A percentile compares a stretch with the other conserved stretches of the same genome.
Conservation (phyloP, 805 yeast species). For the Monosporozyma solicola region DNA sequence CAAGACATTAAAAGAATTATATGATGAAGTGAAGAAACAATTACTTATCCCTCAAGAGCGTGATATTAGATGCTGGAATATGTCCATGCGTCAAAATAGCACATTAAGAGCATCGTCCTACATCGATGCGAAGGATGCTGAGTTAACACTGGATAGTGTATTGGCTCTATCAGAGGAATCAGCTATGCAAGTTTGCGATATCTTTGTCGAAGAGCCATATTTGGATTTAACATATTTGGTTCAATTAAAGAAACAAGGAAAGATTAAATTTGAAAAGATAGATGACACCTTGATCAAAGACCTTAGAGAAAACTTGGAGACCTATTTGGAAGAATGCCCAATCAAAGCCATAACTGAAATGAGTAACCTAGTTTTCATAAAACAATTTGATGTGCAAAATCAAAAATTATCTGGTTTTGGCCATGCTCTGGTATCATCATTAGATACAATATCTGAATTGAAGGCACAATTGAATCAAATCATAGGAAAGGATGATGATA, state of each 20-base stretch:
- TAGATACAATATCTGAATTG: constrained; percentile 39
- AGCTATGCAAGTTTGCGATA: constrained; percentile 37
- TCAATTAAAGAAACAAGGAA: constrained; percentile 10
- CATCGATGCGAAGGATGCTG: constrained; percentile 25
- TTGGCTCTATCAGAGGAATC: constrained; percentile 21
- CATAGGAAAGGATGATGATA: constrained; percentile 26
- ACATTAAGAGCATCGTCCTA: constrained; percentile 55
- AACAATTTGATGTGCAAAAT: constrained; percentile 51
- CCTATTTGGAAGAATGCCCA: background rate
- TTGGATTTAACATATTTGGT: constrained; percentile 18
- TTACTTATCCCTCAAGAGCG: constrained; percentile 32
- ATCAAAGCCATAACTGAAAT: constrained; percentile 1
- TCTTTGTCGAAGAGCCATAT: constrained; percentile 58
- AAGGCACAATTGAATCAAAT: constrained; percentile 12
- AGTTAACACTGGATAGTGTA: constrained; percentile 42
- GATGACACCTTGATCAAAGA: constrained; percentile 17
- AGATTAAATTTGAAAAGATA: constrained; percentile 7
- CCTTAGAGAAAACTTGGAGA: constrained; percentile 12
- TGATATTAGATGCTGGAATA: constrained; percentile 50
- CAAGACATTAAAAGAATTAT: constrained; percentile 42
- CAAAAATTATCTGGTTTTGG: constrained; percentile 59
- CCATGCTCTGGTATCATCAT: constrained; percentile 44
- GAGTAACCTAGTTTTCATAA: constrained; percentile 39
- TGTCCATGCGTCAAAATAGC: constrained; percentile 59
- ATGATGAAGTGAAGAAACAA: constrained; percentile 38